phyloP scores from a whole-genome alignment of 768 basidiomycete genomes.

The Leccinum arenicola region DNA sequence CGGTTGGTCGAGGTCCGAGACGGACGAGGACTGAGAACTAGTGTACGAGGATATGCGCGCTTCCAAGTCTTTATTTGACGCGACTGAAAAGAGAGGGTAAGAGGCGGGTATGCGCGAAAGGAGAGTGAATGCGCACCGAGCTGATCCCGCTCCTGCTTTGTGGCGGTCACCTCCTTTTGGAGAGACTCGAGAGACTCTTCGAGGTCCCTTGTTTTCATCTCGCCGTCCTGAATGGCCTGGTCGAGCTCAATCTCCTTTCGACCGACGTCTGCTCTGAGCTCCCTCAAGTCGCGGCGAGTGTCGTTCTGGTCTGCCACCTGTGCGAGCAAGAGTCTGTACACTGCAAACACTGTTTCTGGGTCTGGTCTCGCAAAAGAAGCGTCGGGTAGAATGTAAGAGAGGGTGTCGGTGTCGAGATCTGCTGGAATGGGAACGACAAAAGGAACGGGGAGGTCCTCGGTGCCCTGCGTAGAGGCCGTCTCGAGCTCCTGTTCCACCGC shows the following conservation, averaged over 20 bases:
- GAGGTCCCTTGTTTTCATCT: constrained; percentile 55
- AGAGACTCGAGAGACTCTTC: constrained; percentile 50
- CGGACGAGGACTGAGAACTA: constrained; percentile 59
- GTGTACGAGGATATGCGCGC: constrained; percentile 55
- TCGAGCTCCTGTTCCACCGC: constrained; percentile 32
- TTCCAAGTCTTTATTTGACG: constrained; percentile 47
- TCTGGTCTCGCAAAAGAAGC: constrained; percentile 53
- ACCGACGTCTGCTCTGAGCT: constrained; percentile 61
- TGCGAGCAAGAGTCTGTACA: constrained; percentile 61
- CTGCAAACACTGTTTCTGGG: constrained; percentile 53
- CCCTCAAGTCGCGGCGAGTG: constrained; percentile 64
- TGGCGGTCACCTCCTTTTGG: constrained; percentile 52
- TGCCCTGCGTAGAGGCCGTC: constrained; percentile 30
- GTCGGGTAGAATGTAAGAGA: constrained; percentile 62
- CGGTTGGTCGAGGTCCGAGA: constrained; percentile 51
- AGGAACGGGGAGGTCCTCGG: constrained; percentile 32
- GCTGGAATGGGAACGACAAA: constrained; percentile 51
- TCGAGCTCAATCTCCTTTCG: constrained; percentile 82
- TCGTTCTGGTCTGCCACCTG: constrained; percentile 56
- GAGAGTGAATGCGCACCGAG: constrained; percentile 49
- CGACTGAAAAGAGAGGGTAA: constrained; percentile 33
- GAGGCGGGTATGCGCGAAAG: neutral
- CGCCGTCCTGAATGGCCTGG: constrained; percentile 78
- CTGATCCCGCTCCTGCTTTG: constrained; percentile 63
- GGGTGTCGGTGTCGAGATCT: constrained; percentile 62